phyloP scores from a whole-genome alignment of 345 rosid species.

The Cochlearia excelsa region DNA sequence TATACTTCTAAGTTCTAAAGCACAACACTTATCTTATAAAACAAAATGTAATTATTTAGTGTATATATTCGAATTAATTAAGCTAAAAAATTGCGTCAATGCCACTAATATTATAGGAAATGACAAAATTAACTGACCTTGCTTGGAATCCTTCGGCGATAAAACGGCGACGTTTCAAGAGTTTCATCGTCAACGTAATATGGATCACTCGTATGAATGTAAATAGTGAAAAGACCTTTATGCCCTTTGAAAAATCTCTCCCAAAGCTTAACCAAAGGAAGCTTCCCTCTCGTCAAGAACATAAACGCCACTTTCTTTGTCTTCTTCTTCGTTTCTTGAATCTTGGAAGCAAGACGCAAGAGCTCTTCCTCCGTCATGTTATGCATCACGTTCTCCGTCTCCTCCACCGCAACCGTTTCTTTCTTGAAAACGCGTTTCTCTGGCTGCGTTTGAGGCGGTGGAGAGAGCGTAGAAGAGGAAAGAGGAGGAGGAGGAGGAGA shows the following conservation, averaged over 20 bases:
- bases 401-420: slow-evolving; percentile 2
- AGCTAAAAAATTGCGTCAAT: no score
- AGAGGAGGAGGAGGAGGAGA: background rate
- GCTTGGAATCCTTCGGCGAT: slow-evolving; percentile 68
- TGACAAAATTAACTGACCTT: slow-evolving; percentile 43
- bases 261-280: slow-evolving; percentile 76
- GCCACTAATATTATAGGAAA: no score
- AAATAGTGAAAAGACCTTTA: slow-evolving; percentile 56
- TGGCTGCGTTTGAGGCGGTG: background rate
- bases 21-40: background rate
- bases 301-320: slow-evolving; percentile 73
- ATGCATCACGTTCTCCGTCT: slow-evolving; percentile 42
- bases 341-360: slow-evolving; percentile 47
- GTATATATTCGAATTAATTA: no score
- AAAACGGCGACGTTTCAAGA: slow-evolving; percentile 48
- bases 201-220: slow-evolving; percentile 66
- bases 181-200: slow-evolving; percentile 40
- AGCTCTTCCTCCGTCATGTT: slow-evolving; percentile 66
- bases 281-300: slow-evolving; percentile 74
- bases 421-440: background rate
- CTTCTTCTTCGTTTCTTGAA: slow-evolving; percentile 36
- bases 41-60: no score
- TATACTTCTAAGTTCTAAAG: background rate
- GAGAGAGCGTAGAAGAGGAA: slow-evolving; percentile 2
- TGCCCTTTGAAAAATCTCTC: slow-evolving; percentile 77